Conservation (phyloP, 306 rosid genomes). For the Echinosophora koreensis region DNA sequence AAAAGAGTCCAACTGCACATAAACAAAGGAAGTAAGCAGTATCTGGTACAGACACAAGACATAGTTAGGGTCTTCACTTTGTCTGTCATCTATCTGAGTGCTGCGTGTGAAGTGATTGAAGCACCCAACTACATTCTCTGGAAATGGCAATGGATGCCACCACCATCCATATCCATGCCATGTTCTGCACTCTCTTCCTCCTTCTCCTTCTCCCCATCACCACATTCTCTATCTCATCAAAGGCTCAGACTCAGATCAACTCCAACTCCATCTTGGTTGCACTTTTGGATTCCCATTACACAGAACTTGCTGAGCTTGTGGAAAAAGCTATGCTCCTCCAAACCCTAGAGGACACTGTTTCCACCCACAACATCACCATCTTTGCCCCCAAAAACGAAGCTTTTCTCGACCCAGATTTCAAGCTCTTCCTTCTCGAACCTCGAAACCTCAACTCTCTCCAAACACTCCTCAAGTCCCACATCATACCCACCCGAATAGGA, state of each 20-base stretch:
- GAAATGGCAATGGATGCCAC: conserved; percentile 64
- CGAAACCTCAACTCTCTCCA: conserved; percentile 72
- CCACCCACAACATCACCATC: conserved; percentile 69
- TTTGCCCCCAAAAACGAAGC: conserved; percentile 84
- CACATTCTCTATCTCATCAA: conserved; percentile 41
- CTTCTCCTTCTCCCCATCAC: conserved; percentile 24
- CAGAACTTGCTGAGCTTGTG: conserved; percentile 72
- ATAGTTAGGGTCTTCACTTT: background rate
- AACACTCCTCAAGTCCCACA: conserved; percentile 63
- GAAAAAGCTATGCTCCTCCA: conserved; percentile 77
- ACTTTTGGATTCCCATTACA: conserved; percentile 82
- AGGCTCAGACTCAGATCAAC: conserved; percentile 57
- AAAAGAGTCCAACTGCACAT: background rate
- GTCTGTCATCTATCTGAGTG: background rate
- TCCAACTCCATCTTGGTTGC: conserved; percentile 84
- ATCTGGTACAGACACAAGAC: background rate
- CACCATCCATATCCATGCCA: conserved; percentile 45
- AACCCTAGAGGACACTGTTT: conserved; percentile 69
- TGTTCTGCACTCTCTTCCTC: conserved; percentile 24
- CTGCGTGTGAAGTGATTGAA: too few species aligned
- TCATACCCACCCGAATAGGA: conserved; percentile 65
- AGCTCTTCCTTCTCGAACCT: conserved; percentile 76
- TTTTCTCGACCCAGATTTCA: conserved; percentile 75
- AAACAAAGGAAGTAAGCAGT: background rate
- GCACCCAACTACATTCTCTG: background rate